phyloP scores from a whole-genome alignment of 2,329 filamentous ascomycete genomes.

The Alternaria alternata region DNA sequence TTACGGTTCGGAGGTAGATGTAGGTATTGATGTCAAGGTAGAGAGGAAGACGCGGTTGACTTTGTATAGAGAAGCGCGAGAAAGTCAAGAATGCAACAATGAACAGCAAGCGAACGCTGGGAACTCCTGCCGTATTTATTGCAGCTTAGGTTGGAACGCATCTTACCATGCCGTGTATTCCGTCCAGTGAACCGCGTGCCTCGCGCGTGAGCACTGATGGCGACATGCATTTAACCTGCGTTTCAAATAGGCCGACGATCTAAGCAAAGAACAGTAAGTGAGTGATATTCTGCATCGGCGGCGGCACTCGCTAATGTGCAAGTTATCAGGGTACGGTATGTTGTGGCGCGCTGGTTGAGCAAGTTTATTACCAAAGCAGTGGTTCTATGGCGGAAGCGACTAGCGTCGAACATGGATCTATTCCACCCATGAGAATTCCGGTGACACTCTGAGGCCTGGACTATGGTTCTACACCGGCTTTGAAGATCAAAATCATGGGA shows the following conservation, averaged over 20 bases:
- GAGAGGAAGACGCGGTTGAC: neutral
- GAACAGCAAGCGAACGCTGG: conserved; percentile 9
- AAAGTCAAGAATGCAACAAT: conserved; percentile 6
- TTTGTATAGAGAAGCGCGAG: conserved; percentile 3
- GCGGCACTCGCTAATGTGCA: conserved; percentile 25
- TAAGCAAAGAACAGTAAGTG: conserved; percentile 29
- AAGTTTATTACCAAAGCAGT: conserved; percentile 42
- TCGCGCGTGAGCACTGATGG: conserved; percentile 27
- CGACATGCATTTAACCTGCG: conserved; percentile 22
- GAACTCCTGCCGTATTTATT: conserved; percentile 43
- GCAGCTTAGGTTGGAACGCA: conserved; percentile 18
- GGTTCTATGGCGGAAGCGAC: conserved; percentile 20
- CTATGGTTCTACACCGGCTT: neutral
- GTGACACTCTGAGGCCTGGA: conserved; percentile 1
- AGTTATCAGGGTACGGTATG: conserved; percentile 12
- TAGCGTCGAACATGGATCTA: conserved; percentile 29
- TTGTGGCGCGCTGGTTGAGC: conserved; percentile 29
- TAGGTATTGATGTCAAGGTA: conserved; percentile 5
- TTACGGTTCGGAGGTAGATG: conserved; percentile 13
- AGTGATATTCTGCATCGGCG: conserved; percentile 30
- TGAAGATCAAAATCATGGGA: conserved; percentile 1
- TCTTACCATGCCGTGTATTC: conserved; percentile 38
- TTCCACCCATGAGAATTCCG: conserved; percentile 17
- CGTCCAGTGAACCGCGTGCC: conserved; percentile 31
- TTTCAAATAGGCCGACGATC: conserved; percentile 19